Evolutionary conservation across 2,329 filamentous ascomycete species (phyloP).

Genomic region (Geosmithia morbida): DNA sequence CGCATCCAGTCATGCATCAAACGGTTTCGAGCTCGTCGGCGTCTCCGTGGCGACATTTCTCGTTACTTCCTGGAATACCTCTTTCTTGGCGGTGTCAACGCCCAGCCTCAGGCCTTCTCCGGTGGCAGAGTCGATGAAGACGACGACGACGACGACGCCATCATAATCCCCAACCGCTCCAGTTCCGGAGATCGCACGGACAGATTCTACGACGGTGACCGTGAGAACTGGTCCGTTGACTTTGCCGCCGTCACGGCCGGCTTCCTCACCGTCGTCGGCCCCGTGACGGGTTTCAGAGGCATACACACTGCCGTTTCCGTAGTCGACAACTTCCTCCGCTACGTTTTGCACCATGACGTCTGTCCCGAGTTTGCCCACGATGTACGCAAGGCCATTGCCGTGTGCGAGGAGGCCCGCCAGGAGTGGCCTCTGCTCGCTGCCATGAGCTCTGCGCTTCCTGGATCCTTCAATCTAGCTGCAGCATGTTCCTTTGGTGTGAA

Average conservation of each 20-base stretch:
- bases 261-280: slow-evolving; percentile 53
- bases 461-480: slow-evolving; percentile 67
- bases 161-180: slow-evolving; percentile 39
- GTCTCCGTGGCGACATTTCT: slow-evolving; percentile 47
- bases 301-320: slow-evolving; percentile 49
- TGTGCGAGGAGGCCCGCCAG: slow-evolving; percentile 51
- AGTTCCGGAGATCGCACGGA: slow-evolving; percentile 22
- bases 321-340: slow-evolving; percentile 77
- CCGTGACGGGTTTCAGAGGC: slow-evolving; percentile 36
- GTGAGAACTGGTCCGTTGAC: slow-evolving; percentile 60
- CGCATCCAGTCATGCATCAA: slow-evolving; percentile 79
- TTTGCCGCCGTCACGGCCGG: slow-evolving; percentile 66
- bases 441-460: slow-evolving; percentile 45
- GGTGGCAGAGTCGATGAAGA: slow-evolving; percentile 43
- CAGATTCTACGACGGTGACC: slow-evolving; percentile 33
- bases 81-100: slow-evolving; percentile 66
- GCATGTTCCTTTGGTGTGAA: slow-evolving; percentile 46
- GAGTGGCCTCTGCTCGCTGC: slow-evolving; percentile 50
- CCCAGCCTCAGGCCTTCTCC: slow-evolving; percentile 36
- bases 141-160: slow-evolving; percentile 39
- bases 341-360: slow-evolving; percentile 70
- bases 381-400: slow-evolving; percentile 45
- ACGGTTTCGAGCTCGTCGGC: slow-evolving; percentile 64
- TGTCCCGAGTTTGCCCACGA: slow-evolving; percentile 66
- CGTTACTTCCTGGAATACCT: slow-evolving; percentile 69